phyloP scores from a whole-genome alignment of 2,329 filamentous ascomycete species.

The Aureobasidium sp. region DNA sequence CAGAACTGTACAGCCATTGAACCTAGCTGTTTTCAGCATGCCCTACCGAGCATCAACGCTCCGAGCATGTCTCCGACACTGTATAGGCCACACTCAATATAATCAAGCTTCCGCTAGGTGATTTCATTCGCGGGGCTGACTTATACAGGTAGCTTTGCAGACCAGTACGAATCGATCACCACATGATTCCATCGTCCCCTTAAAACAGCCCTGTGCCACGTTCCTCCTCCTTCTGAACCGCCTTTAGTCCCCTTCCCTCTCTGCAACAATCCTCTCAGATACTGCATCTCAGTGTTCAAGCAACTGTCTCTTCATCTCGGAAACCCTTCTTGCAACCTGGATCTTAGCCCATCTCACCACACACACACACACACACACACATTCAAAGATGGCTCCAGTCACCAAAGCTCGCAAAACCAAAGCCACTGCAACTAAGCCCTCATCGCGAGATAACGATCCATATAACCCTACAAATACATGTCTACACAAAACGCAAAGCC shows the following conservation, averaged over 20 bases:
- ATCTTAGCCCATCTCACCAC: no score
- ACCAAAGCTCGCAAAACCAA: background rate
- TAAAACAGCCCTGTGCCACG: background rate
- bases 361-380: background rate
- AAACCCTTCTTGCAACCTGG: background rate
- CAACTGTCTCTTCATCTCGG: background rate
- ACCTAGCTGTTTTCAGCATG: constrained; percentile 4
- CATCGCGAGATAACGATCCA: background rate
- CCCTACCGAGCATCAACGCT: background rate
- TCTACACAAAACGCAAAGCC: constrained; percentile 16
- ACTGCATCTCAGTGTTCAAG: background rate
- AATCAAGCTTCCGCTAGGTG: constrained; percentile 3
- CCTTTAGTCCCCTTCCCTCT: background rate
- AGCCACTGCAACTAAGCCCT: background rate
- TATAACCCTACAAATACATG: background rate
- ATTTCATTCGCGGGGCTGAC: constrained; percentile 6
- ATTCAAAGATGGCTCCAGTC: background rate
- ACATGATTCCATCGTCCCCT: background rate
- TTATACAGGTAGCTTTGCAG: background rate
- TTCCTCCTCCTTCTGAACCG: background rate
- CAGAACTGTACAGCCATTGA: background rate
- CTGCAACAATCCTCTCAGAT: background rate
- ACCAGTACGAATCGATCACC: background rate
- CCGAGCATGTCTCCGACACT: background rate
- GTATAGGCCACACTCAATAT: constrained; percentile 7